Percentiles rank a stretch among this genome's conserved stretches.
These are phyloP conservation scores for Phlebopus sp. DNA, from an alignment of 1,284 basidiomycete species.

Conservation along the genomic window DNA sequence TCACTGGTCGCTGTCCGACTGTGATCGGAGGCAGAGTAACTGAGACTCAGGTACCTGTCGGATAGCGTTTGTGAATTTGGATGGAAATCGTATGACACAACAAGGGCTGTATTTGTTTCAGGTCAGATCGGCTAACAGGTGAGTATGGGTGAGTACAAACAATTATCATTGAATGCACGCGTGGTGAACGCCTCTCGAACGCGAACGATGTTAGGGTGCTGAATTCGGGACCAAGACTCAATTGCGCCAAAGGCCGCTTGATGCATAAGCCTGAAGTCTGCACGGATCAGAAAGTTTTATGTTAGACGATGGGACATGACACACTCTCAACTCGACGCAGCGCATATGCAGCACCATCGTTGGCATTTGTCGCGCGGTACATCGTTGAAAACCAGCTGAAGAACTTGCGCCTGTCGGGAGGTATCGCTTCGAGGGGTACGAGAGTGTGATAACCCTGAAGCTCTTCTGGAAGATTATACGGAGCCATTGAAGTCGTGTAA, in stretches of 20 bases:
- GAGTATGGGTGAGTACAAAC: slow-evolving; percentile 45
- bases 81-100: slow-evolving; percentile 92
- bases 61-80: slow-evolving; percentile 83
- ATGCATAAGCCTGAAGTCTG: slow-evolving; percentile 82
- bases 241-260: slow-evolving; percentile 82
- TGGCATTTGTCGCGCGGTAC: slow-evolving; percentile 79
- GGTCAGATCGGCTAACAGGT: slow-evolving; percentile 4
- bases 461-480: slow-evolving; percentile 77
- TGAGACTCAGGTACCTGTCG: slow-evolving; percentile 62
- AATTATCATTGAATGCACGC: slow-evolving; percentile 88
- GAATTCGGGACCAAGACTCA: slow-evolving; percentile 85
- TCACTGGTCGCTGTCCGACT: slow-evolving; percentile 38
- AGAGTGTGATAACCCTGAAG: slow-evolving; percentile 91
- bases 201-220: slow-evolving; percentile 85
- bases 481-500: slow-evolving; percentile 44
- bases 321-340: slow-evolving; percentile 85
- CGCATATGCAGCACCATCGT: slow-evolving; percentile 79
- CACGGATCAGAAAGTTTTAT: slow-evolving; percentile 13
- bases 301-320: slow-evolving; percentile 24
- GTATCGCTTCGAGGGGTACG: slow-evolving; percentile 67
- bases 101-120: slow-evolving; percentile 60
- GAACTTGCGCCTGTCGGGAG: slow-evolving; percentile 62
- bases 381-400: slow-evolving; percentile 77
- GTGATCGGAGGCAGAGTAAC: slow-evolving; percentile 42
- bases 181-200: slow-evolving; percentile 96